Percentiles rank a stretch among this genome's conserved stretches.
Evolutionary conservation across 805 yeast genomes (phyloP).

Genomic region (Pachysolen tannophilus): DNA sequence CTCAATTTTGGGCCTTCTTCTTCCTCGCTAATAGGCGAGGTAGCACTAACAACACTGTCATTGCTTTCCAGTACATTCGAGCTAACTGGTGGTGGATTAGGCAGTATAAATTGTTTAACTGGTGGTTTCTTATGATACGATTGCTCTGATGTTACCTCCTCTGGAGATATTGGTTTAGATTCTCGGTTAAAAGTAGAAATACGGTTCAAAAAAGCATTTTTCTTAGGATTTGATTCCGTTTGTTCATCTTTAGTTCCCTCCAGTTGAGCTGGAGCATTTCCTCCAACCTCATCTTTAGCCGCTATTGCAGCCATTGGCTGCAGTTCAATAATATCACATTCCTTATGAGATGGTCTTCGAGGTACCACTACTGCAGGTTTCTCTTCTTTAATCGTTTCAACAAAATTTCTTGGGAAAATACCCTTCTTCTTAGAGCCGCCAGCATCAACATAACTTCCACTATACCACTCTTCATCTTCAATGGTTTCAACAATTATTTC

Average conservation of each 20-base stretch:
- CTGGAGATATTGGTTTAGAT: constrained; percentile 33
- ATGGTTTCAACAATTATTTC: constrained; percentile 64
- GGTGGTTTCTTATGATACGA: constrained; percentile 54
- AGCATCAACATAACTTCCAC: constrained; percentile 48
- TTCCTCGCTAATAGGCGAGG: constrained; percentile 23
- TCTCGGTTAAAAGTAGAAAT: constrained; percentile 40
- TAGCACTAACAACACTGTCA: constrained; percentile 18
- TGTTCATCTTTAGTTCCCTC: not conserved
- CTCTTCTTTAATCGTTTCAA: constrained; percentile 26
- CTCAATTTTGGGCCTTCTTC: constrained; percentile 69
- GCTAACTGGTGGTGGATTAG: constrained; percentile 17
- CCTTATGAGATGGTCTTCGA: not conserved
- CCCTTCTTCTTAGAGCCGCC: constrained; percentile 50
- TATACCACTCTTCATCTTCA: constrained; percentile 91
- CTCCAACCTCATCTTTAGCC: not conserved
- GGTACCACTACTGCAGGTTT: constrained; percentile 1
- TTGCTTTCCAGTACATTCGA: too few species aligned
- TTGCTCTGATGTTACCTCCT: constrained; percentile 45
- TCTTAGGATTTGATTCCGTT: not conserved
- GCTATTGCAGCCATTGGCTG: not conserved
- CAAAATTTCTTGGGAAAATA: constrained; percentile 84
- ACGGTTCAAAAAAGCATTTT: constrained; percentile 32
- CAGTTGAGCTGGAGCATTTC: not conserved
- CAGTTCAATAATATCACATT: not conserved
- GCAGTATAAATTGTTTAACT: constrained; percentile 13